These are phyloP conservation scores for Pestalotiopsis sp. DNA, from an alignment of 2,329 filamentous ascomycete genomes.

Conservation along the genomic window DNA sequence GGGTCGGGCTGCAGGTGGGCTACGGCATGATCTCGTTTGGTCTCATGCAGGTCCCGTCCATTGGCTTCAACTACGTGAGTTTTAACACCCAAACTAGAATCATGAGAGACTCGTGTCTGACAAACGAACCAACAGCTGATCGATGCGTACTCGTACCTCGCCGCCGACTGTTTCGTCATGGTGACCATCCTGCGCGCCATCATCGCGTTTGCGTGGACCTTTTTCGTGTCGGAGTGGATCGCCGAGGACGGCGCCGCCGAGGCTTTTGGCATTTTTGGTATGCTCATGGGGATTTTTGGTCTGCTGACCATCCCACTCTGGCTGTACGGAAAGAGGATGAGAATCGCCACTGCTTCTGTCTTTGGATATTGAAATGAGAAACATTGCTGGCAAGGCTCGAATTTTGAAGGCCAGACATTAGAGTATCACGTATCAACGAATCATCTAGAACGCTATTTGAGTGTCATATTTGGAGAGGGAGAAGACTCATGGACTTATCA, in stretches of 20 bases:
- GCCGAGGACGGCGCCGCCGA: slow-evolving; percentile 40
- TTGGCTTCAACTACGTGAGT: slow-evolving; percentile 41
- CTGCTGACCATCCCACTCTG: slow-evolving; percentile 35
- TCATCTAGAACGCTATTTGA: no score
- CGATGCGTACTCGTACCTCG: slow-evolving; percentile 46
- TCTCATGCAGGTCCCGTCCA: slow-evolving; percentile 37
- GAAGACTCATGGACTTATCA: no score
- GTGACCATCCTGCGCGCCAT: slow-evolving; percentile 49
- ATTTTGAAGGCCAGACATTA: no score
- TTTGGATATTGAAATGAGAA: neutral
- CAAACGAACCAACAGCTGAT: slow-evolving; percentile 39
- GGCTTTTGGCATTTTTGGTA: slow-evolving; percentile 53
- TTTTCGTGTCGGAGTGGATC: slow-evolving; percentile 52
- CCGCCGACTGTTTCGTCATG: slow-evolving; percentile 54
- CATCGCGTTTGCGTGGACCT: slow-evolving; percentile 54
- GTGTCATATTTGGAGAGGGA: no score
- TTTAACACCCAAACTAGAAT: no score
- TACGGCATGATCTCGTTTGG: slow-evolving; percentile 38
- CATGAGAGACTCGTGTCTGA: neutral
- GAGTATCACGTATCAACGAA: no score
- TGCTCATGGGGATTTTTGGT: slow-evolving; percentile 50
- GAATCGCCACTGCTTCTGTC: slow-evolving; percentile 31
- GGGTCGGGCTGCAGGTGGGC: slow-evolving; percentile 35
- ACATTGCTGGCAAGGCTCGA: neutral
- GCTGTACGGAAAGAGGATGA: slow-evolving; percentile 35